These are phyloP conservation scores for thale cress (Arabidopsis thaliana) DNA, from an alignment of 345 rosid species.

Conservation along the genomic window DNA sequence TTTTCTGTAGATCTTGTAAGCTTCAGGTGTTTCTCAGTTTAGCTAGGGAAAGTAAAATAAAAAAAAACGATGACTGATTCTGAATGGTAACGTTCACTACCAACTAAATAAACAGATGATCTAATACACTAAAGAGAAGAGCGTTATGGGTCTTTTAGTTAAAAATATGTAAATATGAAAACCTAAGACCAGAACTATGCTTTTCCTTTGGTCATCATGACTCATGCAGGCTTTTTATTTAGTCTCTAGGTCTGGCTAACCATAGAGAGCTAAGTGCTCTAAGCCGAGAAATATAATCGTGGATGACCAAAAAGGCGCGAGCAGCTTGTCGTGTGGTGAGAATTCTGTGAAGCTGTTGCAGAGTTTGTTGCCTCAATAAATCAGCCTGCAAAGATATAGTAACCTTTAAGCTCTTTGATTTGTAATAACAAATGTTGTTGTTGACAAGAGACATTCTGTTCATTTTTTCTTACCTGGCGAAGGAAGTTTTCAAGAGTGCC, in stretches of 20 bases:
- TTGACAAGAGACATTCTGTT: background rate
- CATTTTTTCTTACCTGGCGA: slow-evolving; percentile 61
- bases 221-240: slow-evolving; percentile 22
- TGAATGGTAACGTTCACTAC: slow-evolving; percentile 20
- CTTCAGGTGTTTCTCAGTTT: slow-evolving; percentile 9
- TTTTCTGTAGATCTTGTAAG: slow-evolving; percentile 16
- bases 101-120: slow-evolving; percentile 25
- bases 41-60: slow-evolving; percentile 13
- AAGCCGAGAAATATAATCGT: slow-evolving; percentile 76
- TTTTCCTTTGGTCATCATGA: slow-evolving; percentile 22
- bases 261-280: slow-evolving; percentile 94
- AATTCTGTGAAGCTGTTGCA: slow-evolving; percentile 87
- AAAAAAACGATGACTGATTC: slow-evolving; percentile 23
- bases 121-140: slow-evolving; percentile 28
- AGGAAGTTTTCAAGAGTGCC: slow-evolving; percentile 87
- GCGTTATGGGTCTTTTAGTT: slow-evolving; percentile 9
- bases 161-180: slow-evolving; percentile 1
- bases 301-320: slow-evolving; percentile 79
- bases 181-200: slow-evolving; percentile 23
- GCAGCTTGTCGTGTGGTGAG: slow-evolving; percentile 92
- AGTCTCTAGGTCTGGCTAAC: slow-evolving; percentile 87
- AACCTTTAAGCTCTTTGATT: background rate
- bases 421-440: background rate
- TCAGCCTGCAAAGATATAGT: slow-evolving; percentile 65
- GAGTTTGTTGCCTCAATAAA: slow-evolving; percentile 86